A percentile compares a stretch with the other conserved stretches of the same genome.
Conservation (phyloP, 2,329 filamentous ascomycete species). For the Daldinia sp. region DNA sequence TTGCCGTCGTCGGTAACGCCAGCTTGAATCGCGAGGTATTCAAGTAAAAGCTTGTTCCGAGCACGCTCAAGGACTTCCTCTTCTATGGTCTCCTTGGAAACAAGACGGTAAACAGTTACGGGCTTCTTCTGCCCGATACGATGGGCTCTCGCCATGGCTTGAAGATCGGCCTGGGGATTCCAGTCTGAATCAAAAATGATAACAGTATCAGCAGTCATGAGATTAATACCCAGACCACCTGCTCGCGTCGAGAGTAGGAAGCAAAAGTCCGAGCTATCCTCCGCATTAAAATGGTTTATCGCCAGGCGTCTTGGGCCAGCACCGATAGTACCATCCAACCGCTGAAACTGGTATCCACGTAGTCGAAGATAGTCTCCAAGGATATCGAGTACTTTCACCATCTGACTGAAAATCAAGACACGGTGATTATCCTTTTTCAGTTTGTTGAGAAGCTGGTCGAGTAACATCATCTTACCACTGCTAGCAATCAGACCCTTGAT, state of each 20-base stretch:
- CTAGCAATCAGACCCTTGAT: slow-evolving; percentile 94
- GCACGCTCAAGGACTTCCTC: slow-evolving; percentile 97
- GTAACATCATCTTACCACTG: slow-evolving; percentile 99
- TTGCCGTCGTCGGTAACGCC: slow-evolving; percentile 96
- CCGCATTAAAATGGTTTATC: slow-evolving; percentile 99
- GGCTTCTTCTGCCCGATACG: slow-evolving; percentile 97
- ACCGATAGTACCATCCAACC: slow-evolving; percentile 94
- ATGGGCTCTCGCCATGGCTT: slow-evolving; percentile 98
- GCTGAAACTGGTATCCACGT: slow-evolving; percentile 94
- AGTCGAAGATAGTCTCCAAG: slow-evolving; percentile 93
- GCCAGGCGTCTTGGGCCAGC: slow-evolving; percentile 89
- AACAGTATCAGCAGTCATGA: slow-evolving; percentile 99
- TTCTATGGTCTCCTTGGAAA: slow-evolving; percentile 98
- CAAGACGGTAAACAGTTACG: slow-evolving; percentile 94
- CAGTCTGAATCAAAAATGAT: slow-evolving; percentile 98
- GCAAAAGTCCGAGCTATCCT: slow-evolving; percentile 94
- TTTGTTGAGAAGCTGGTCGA: slow-evolving; percentile 95
- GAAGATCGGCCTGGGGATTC: slow-evolving; percentile 98
- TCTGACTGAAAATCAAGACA: slow-evolving; percentile 98
- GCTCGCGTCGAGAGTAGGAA: slow-evolving; percentile 95
- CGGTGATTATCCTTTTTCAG: slow-evolving; percentile 93
- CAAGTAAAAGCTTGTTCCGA: slow-evolving; percentile 95
- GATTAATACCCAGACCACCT: slow-evolving; percentile 96
- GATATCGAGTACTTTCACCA: slow-evolving; percentile 99
- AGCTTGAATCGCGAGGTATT: slow-evolving; percentile 96